Conservation (phyloP, 179 eudicot species). For the Vitellaria paradoxa region DNA sequence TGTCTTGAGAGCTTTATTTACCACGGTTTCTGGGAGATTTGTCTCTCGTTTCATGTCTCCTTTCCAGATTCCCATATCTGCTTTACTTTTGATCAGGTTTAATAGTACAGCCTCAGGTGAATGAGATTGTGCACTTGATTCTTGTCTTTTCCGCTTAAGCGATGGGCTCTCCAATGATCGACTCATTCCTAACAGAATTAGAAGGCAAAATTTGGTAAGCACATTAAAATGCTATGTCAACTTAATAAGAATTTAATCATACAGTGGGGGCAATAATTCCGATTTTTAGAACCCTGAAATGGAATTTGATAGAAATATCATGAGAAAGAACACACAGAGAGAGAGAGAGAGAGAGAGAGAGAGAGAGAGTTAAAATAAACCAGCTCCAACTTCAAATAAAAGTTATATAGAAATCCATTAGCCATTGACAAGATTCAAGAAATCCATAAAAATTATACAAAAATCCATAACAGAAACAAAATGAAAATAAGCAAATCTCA, state of each 20-base stretch:
- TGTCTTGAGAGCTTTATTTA: slow-evolving; percentile 42
- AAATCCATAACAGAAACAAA: too few species aligned
- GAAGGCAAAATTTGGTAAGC: neutral
- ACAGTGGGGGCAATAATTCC: neutral
- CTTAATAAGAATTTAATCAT: neutral
- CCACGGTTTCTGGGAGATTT: slow-evolving; percentile 16
- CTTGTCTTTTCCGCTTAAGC: slow-evolving; percentile 44
- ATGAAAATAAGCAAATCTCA: too few species aligned
- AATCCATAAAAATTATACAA: too few species aligned
- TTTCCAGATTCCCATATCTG: slow-evolving; percentile 48
- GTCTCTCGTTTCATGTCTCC: slow-evolving; percentile 39
- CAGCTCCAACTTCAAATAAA: too few species aligned
- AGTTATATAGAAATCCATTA: too few species aligned
- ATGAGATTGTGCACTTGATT: slow-evolving; percentile 11
- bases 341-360: too few species aligned
- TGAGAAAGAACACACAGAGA: too few species aligned
- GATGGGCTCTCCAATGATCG: slow-evolving; percentile 12
- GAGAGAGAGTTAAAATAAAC: too few species aligned
- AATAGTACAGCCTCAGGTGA: slow-evolving; percentile 38
- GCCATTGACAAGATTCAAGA: too few species aligned
- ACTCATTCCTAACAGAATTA: slow-evolving; percentile 18
- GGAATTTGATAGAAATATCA: too few species aligned
- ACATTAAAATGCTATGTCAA: neutral
- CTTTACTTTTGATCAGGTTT: slow-evolving; percentile 41
- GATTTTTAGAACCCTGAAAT: too few species aligned